These are phyloP conservation scores for Taiozyma sp. DNA, from an alignment of 1,139 yeast species.

Conservation along the genomic window DNA sequence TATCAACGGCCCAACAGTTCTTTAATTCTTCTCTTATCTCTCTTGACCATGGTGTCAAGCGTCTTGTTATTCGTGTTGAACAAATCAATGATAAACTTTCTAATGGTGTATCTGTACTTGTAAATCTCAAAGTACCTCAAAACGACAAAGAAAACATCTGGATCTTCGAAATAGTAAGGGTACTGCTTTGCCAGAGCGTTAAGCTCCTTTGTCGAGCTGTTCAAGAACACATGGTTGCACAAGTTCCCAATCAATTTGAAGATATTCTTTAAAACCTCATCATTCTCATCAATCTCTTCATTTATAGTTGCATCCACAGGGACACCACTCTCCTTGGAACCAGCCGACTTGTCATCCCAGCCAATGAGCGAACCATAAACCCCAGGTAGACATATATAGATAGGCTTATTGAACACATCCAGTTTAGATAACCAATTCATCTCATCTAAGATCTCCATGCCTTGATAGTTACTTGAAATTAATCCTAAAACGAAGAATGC, in stretches of 20 bases:
- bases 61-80: slow-evolving; percentile 49
- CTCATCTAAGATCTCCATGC: slow-evolving; percentile 83
- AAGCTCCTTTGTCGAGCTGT: slow-evolving; percentile 62
- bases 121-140: slow-evolving; percentile 63
- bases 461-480: slow-evolving; percentile 69
- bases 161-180: slow-evolving; percentile 53
- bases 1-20: slow-evolving; percentile 5
- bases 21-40: slow-evolving; percentile 32
- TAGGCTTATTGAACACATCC: slow-evolving; percentile 47
- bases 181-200: slow-evolving; percentile 48
- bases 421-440: slow-evolving; percentile 66
- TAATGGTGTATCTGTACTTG: slow-evolving; percentile 56
- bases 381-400: slow-evolving; percentile 54
- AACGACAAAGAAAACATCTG: slow-evolving; percentile 55
- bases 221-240: slow-evolving; percentile 57
- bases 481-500: slow-evolving; percentile 79
- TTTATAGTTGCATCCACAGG: slow-evolving; percentile 4
- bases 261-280: slow-evolving; percentile 42
- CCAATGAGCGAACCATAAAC: slow-evolving; percentile 17
- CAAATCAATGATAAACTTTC: slow-evolving; percentile 67
- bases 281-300: slow-evolving; percentile 23
- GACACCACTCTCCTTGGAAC: slow-evolving; percentile 11
- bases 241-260: slow-evolving; percentile 58
- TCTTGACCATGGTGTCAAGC: slow-evolving; percentile 48
- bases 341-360: slow-evolving; percentile 5